Conservation (phyloP, 1,139 yeast genomes). For the Debaryomycetaceae sp. region DNA sequence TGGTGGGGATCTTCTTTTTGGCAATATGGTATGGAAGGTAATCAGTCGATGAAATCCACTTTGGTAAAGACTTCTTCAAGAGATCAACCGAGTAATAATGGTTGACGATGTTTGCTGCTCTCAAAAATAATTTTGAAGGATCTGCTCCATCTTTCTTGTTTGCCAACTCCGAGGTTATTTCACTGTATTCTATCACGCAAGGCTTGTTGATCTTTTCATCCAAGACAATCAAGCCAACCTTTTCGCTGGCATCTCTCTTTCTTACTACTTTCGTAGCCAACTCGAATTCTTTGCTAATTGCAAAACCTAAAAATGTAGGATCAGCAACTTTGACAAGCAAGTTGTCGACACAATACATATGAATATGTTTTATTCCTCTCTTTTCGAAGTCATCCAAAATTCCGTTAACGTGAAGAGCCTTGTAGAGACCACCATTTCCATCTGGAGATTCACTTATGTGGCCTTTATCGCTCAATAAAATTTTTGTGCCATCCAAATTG, state of each 20-base stretch:
- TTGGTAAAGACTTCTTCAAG: conserved; percentile 54
- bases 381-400: conserved; percentile 63
- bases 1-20: conserved; percentile 75
- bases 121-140: conserved; percentile 56
- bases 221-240: conserved; percentile 87
- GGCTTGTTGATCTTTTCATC: conserved; percentile 63
- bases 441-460: conserved; percentile 86
- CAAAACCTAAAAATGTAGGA: conserved; percentile 87
- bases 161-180: conserved; percentile 73
- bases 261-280: conserved; percentile 95
- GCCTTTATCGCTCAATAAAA: conserved; percentile 56
- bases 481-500: conserved; percentile 62
- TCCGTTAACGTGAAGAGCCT: conserved; percentile 66
- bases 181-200: conserved; percentile 93
- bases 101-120: conserved; percentile 97
- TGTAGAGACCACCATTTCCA: conserved; percentile 96
- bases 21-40: conserved; percentile 92
- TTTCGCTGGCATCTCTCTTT: conserved; percentile 81
- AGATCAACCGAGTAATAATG: conserved; percentile 87
- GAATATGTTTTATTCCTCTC: conserved; percentile 84
- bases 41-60: conserved; percentile 67
- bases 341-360: conserved; percentile 97
- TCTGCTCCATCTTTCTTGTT: conserved; percentile 52
- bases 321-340: conserved; percentile 91
- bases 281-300: conserved; percentile 61